Conservation (phyloP, 176 grass and related monocot species). For the Stipa capillata region DNA sequence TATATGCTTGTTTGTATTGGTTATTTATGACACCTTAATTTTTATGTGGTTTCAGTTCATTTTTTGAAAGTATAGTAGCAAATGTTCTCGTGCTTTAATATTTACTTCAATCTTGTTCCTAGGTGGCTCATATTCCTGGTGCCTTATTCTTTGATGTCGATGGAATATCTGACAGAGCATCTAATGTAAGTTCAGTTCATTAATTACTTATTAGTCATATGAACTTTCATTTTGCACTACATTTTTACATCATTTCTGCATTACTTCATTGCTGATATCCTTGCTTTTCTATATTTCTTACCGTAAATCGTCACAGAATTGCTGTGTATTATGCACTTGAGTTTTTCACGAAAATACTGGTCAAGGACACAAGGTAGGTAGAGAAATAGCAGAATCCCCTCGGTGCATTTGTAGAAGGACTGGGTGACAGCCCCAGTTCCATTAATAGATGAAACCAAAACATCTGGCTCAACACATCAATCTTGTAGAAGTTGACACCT, state of each 20-base stretch:
- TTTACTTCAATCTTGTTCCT: constrained; percentile 17
- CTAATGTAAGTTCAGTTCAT: constrained; percentile 49
- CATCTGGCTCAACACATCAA: neutral
- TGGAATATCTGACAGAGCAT: constrained; percentile 79
- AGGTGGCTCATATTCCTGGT: constrained; percentile 96
- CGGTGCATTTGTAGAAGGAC: neutral
- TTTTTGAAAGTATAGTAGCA: neutral
- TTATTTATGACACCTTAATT: neutral
- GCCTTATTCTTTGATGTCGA: constrained; percentile 97
- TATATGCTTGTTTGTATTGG: neutral
- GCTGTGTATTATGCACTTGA: neutral
- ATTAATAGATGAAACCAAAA: neutral
- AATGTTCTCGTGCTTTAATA: neutral
- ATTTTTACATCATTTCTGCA: neutral
- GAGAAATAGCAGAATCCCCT: neutral
- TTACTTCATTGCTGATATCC: neutral
- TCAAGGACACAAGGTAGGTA: neutral
- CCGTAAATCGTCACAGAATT: neutral
- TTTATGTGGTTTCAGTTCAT: neutral
- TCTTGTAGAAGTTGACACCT: neutral
- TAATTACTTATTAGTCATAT: neutral
- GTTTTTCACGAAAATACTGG: neutral
- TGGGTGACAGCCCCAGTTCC: neutral
- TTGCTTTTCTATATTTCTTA: neutral
- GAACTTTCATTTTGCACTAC: neutral